These are phyloP conservation scores for Deinandra increscens DNA, from an alignment of 129 eudicot genomes.

Conservation along the genomic window DNA sequence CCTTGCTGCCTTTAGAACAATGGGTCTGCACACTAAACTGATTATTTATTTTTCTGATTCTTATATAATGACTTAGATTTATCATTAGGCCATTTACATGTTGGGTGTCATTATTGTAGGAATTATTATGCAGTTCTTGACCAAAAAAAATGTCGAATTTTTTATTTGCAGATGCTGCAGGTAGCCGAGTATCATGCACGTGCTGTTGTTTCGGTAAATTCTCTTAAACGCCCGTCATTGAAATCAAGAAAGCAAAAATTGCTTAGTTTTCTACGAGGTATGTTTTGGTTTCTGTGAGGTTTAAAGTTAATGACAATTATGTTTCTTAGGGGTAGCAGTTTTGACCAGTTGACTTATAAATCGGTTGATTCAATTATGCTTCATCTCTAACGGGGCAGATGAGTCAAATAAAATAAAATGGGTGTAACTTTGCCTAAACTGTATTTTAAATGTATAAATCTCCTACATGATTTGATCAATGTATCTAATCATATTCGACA, in stretches of 20 bases:
- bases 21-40: conserved; percentile 57
- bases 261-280: conserved; percentile 84
- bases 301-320: not conserved
- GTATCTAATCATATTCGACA: not conserved
- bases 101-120: not conserved
- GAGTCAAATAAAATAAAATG: too few species aligned
- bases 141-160: not conserved
- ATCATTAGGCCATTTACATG: conserved; percentile 3
- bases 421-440: not conserved
- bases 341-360: not conserved
- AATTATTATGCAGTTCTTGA: not conserved
- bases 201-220: conserved; percentile 65
- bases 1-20: conserved; percentile 72
- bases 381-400: not conserved
- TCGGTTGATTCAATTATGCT: not conserved
- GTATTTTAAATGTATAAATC: not conserved
- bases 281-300: conserved; percentile 8
- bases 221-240: conserved; percentile 83
- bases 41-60: conserved; percentile 22
- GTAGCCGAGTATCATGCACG: conserved; percentile 89
- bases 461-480: not conserved
- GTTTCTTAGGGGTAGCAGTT: not conserved
- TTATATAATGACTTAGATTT: not conserved
- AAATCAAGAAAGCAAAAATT: conserved; percentile 88
- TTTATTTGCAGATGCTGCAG: conserved; percentile 76